Conservation (phyloP, 345 rosid genomes). For the Geranium rotundifolium region DNA sequence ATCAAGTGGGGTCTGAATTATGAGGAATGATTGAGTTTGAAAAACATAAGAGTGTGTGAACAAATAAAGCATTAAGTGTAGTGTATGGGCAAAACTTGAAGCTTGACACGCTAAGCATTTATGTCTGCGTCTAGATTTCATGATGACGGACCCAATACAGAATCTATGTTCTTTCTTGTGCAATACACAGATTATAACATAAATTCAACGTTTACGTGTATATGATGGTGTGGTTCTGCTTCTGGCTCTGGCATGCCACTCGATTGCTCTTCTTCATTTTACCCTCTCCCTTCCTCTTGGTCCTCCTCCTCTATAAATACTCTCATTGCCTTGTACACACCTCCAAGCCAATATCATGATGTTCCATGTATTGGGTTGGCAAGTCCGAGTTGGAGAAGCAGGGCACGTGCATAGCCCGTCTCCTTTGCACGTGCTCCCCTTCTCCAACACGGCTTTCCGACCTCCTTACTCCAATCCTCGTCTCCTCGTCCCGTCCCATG, state of each 20-base stretch:
- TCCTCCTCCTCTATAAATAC: conserved; percentile 31
- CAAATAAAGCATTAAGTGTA: conserved; percentile 37
- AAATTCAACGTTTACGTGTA: too few relatives aligned
- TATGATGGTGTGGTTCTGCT: conserved; percentile 30
- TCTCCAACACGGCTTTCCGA: conserved; percentile 72
- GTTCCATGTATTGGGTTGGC: conserved; percentile 22
- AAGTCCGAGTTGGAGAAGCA: conserved; percentile 96
- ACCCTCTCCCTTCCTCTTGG: neutral
- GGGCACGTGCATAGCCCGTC: conserved; percentile 85
- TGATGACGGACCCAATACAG: conserved; percentile 42
- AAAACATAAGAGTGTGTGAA: conserved; percentile 31
- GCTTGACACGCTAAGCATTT: conserved; percentile 49
- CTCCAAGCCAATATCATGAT: neutral
- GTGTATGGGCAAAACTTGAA: conserved; percentile 12
- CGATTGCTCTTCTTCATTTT: conserved; percentile 1
- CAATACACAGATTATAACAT: conserved; percentile 20
- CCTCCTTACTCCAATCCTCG: neutral
- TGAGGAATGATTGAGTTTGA: conserved; percentile 18
- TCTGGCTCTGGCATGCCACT: conserved; percentile 17
- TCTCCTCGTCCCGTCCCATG: too few relatives aligned
- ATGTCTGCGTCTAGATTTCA: conserved; percentile 43
- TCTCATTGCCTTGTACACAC: conserved; percentile 4
- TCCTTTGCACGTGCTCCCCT: conserved; percentile 82
- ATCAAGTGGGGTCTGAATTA: conserved; percentile 22
- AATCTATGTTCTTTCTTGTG: conserved; percentile 49